A percentile compares a stretch with the other conserved stretches of the same genome.
Evolutionary conservation across 768 basidiomycete species (phyloP).

Genomic region (Chalciporus pseudorubinellus): DNA sequence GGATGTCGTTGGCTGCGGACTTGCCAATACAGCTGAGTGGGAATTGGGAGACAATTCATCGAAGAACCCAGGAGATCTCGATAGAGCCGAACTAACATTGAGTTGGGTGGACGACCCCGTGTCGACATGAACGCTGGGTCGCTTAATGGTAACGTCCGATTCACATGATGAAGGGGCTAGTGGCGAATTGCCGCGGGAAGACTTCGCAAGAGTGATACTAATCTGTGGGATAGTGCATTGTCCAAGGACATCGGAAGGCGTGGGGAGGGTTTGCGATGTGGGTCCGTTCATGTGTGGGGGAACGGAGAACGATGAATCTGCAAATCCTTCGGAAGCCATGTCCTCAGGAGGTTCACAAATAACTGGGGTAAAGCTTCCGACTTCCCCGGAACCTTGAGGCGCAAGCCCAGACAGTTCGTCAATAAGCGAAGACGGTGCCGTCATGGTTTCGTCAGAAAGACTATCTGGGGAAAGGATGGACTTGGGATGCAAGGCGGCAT

Average conservation of each 20-base stretch:
- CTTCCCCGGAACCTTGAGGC: slow-evolving; percentile 22
- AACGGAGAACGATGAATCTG: slow-evolving; percentile 15
- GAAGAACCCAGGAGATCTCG: slow-evolving; percentile 12
- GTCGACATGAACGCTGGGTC: slow-evolving; percentile 30
- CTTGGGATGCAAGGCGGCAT: slow-evolving; percentile 17
- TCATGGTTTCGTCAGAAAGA: slow-evolving; percentile 12
- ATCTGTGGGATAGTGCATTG: slow-evolving; percentile 28
- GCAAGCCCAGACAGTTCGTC: slow-evolving; percentile 9
- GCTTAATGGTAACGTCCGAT: slow-evolving; percentile 24
- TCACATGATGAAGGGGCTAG: slow-evolving; percentile 25
- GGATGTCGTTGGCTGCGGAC: slow-evolving; percentile 24
- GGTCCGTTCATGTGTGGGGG: slow-evolving; percentile 11
- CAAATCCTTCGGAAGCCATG: slow-evolving; percentile 17
- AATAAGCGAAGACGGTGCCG: slow-evolving; percentile 15
- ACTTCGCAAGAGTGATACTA: slow-evolving; percentile 29
- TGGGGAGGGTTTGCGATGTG: slow-evolving; percentile 9
- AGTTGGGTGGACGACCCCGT: slow-evolving; percentile 25
- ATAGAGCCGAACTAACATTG: slow-evolving; percentile 11
- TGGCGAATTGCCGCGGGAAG: slow-evolving; percentile 30
- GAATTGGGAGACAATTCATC: slow-evolving; percentile 24
- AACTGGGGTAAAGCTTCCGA: slow-evolving; percentile 24
- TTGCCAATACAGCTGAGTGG: slow-evolving; percentile 19
- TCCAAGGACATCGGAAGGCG: slow-evolving; percentile 9
- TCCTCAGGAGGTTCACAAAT: slow-evolving; percentile 33
- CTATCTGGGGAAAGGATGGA: slow-evolving; percentile 16